Percentiles rank a stretch among this genome's conserved stretches.
Evolutionary conservation across 1,284 basidiomycete genomes (phyloP).

Genomic region (Clitocybe nebularis): DNA sequence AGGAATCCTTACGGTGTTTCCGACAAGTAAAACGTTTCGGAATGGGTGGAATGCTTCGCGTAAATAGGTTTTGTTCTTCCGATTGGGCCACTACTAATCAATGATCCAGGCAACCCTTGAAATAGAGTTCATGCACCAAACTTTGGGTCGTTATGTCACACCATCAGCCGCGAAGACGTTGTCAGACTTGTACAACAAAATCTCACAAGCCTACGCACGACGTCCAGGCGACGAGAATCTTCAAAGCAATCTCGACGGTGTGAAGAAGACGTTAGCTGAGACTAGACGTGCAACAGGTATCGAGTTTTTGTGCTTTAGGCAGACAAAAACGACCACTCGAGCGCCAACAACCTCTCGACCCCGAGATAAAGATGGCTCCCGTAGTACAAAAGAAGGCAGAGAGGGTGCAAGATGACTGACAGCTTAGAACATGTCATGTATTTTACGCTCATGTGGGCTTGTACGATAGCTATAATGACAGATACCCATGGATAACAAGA

Average conservation of each 20-base stretch:
- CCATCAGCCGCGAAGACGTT: slow-evolving; percentile 76
- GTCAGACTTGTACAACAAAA: slow-evolving; percentile 90
- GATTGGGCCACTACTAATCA: background rate
- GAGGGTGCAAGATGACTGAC: slow-evolving; percentile 5
- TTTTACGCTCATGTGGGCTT: no score
- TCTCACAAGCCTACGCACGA: slow-evolving; percentile 87
- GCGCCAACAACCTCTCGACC: slow-evolving; percentile 9
- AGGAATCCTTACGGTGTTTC: slow-evolving; percentile 83
- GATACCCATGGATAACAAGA: no score
- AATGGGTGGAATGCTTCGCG: slow-evolving; percentile 97
- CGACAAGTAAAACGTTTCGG: slow-evolving; percentile 85
- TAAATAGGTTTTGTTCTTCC: slow-evolving; percentile 36
- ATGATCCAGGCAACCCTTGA: slow-evolving; percentile 85
- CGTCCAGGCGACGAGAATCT: slow-evolving; percentile 78
- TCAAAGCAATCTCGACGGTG: slow-evolving; percentile 84
- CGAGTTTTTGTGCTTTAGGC: slow-evolving; percentile 90
- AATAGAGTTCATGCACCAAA: slow-evolving; percentile 98
- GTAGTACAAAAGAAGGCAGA: slow-evolving; percentile 14
- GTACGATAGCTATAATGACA: no score
- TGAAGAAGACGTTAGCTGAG: slow-evolving; percentile 87
- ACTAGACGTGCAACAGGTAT: slow-evolving; percentile 88
- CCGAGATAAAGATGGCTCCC: slow-evolving; percentile 16
- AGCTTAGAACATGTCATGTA: no score
- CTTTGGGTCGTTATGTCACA: slow-evolving; percentile 84
- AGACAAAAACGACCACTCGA: slow-evolving; percentile 42